Percentiles rank a stretch among this genome's conserved stretches.
These are phyloP conservation scores for Apiospora aurea DNA, from an alignment of 2,329 filamentous ascomycete species.

Conservation along the genomic window DNA sequence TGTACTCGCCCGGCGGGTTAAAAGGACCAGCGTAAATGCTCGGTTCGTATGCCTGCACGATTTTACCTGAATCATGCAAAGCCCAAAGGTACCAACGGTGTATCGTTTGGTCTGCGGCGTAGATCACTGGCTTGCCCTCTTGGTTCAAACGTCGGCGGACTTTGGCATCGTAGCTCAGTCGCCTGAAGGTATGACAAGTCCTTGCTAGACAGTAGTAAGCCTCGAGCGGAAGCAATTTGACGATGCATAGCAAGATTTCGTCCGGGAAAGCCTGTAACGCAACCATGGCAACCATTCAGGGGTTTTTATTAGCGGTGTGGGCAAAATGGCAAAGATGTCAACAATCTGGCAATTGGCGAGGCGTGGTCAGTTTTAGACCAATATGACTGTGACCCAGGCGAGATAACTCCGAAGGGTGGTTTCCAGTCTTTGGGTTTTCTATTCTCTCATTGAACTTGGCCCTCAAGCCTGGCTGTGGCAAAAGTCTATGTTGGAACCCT, in stretches of 20 bases:
- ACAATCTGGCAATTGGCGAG: background rate
- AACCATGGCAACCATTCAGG: background rate
- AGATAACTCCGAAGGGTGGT: too few species aligned
- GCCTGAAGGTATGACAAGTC: background rate
- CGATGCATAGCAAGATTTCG: background rate
- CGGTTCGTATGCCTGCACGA: background rate
- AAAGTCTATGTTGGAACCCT: too few species aligned
- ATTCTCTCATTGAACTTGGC: too few species aligned
- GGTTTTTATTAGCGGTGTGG: background rate
- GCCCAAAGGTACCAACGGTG: background rate
- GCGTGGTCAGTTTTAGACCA: too few species aligned
- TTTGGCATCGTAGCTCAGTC: background rate
- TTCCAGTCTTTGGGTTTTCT: too few species aligned
- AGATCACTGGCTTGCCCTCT: background rate
- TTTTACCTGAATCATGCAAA: background rate
- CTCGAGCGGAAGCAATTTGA: background rate
- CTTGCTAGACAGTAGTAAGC: background rate
- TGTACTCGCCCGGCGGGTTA: background rate
- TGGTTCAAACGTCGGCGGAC: background rate
- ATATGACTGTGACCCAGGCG: too few species aligned
- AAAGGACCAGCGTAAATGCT: background rate
- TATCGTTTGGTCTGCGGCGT: background rate
- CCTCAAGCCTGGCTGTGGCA: too few species aligned
- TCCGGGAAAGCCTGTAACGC: background rate
- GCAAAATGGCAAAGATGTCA: background rate